phyloP scores from a whole-genome alignment of 2,329 filamentous ascomycete genomes.

The Neonectria punicea region DNA sequence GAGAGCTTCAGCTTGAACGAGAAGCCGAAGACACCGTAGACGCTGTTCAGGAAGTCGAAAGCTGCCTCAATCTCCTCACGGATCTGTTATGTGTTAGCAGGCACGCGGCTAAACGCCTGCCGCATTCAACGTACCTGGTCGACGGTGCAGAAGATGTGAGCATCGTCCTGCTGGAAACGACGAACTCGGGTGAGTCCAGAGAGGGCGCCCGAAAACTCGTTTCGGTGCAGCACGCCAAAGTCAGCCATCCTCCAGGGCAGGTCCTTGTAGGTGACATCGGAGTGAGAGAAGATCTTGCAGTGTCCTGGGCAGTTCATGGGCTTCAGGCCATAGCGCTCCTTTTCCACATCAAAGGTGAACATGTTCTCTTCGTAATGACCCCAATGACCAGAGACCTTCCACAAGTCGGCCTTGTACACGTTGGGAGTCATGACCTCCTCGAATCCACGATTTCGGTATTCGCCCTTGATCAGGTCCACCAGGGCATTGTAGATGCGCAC shows the following conservation, averaged over 20 bases:
- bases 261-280: conserved; percentile 84
- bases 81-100: conserved; percentile 44
- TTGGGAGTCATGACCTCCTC: conserved; percentile 93
- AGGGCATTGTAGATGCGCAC: conserved; percentile 94
- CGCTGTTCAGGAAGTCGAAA: conserved; percentile 85
- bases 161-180: conserved; percentile 95
- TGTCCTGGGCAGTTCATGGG: conserved; percentile 99
- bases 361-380: conserved; percentile 88
- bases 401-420: conserved; percentile 93
- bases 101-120: not conserved
- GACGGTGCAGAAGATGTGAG: conserved; percentile 86
- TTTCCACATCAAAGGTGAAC: conserved; percentile 80
- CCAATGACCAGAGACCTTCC: conserved; percentile 97
- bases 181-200: conserved; percentile 91
- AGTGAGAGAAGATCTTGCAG: conserved; percentile 86
- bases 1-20: conserved; percentile 95
- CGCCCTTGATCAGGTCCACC: conserved; percentile 80
- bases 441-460: conserved; percentile 95
- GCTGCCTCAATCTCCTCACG: conserved; percentile 72
- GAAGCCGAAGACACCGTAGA: conserved; percentile 71
- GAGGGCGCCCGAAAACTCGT: conserved; percentile 92
- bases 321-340: conserved; percentile 79
- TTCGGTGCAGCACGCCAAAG: conserved; percentile 94
- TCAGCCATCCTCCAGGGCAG: conserved; percentile 93
- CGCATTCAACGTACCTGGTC: conserved; percentile 45